Conservation (phyloP, 225 moss, liverwort and hornwort species). For the Pseudisothecium myosuroides region DNA sequence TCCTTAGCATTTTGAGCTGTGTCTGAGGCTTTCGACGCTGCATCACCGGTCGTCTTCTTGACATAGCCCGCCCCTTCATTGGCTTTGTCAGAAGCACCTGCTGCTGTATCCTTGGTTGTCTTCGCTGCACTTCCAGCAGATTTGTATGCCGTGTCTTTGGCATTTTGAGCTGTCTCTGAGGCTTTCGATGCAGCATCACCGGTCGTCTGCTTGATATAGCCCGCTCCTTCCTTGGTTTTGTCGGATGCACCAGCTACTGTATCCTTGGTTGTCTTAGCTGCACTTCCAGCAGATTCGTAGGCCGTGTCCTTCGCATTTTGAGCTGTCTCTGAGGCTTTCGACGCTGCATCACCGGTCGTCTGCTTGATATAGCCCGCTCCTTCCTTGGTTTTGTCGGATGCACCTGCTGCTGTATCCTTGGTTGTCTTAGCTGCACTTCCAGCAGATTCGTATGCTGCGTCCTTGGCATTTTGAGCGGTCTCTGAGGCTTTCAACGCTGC, state of each 20-base stretch:
- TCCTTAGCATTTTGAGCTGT: too few relatives aligned
- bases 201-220: neutral
- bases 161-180: neutral
- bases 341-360: neutral
- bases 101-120: neutral
- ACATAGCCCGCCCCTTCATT: neutral
- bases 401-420: neutral
- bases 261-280: neutral
- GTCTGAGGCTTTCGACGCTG: too few relatives aligned
- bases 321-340: neutral
- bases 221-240: neutral
- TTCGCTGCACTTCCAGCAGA: neutral
- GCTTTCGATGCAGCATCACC: neutral
- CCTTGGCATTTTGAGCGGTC: neutral
- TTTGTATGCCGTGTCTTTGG: neutral
- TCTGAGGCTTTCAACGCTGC: neutral
- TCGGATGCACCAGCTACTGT: neutral
- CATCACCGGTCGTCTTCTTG: neutral
- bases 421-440: neutral
- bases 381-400: neutral
- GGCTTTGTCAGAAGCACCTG: neutral
- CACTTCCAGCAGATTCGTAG: neutral
- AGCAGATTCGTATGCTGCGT: neutral
- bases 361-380: neutral
- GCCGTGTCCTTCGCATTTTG: neutral